A percentile compares a stretch with the other conserved stretches of the same genome.
Conservation (phyloP, 1,284 basidiomycete genomes). For the Pulveroboletus sp. region DNA sequence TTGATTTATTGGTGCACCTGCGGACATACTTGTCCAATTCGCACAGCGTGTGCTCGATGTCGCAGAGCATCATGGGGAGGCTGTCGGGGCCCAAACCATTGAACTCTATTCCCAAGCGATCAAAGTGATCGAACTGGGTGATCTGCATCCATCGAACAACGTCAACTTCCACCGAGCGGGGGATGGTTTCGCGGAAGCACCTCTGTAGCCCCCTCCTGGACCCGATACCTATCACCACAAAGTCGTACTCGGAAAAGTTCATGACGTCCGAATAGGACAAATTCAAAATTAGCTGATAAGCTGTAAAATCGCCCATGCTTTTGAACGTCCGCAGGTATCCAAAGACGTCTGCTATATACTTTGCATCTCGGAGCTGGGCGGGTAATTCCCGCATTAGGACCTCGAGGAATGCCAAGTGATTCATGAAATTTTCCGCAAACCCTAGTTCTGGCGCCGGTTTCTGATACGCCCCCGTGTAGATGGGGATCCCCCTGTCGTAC, state of each 20-base stretch:
- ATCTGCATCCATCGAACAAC: constrained; percentile 59
- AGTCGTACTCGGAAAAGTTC: constrained; percentile 60
- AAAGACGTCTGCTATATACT: constrained; percentile 55
- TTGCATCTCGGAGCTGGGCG: constrained; percentile 41
- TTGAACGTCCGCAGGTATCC: constrained; percentile 56
- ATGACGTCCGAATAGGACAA: constrained; percentile 56
- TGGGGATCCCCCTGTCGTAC: constrained; percentile 38
- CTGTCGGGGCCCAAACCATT: constrained; percentile 46
- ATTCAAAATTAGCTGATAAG: constrained; percentile 58
- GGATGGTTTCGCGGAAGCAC: constrained; percentile 36
- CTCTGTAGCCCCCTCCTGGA: constrained; percentile 51
- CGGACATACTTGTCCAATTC: constrained; percentile 69
- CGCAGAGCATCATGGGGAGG: constrained; percentile 53
- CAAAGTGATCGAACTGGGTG: constrained; percentile 55
- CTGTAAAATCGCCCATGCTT: constrained; percentile 61
- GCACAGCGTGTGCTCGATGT: constrained; percentile 68
- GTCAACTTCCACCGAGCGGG: constrained; percentile 46
- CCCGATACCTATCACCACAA: constrained; percentile 61
- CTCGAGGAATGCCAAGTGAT: constrained; percentile 58
- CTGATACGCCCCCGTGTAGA: constrained; percentile 68
- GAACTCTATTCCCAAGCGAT: constrained; percentile 50
- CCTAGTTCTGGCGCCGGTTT: constrained; percentile 58
- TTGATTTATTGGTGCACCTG: constrained; percentile 26
- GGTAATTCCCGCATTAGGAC: constrained; percentile 54
- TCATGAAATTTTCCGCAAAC: constrained; percentile 45